Conservation (phyloP, 2,329 filamentous ascomycete species). For the Endocalyx cinctus region DNA sequence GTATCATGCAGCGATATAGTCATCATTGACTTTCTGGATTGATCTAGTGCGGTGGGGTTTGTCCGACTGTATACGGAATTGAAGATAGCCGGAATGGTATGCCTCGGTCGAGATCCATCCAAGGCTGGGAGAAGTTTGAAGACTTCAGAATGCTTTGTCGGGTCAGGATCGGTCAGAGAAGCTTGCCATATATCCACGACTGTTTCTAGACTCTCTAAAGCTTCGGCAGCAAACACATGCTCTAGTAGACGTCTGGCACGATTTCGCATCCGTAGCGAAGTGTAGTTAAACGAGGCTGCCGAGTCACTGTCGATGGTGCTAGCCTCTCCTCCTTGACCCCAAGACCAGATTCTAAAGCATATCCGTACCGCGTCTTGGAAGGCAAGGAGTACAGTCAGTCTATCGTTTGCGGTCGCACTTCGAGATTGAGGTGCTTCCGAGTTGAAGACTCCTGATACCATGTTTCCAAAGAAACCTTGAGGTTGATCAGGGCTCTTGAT, state of each 20-base stretch:
- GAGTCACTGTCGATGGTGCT: slow-evolving; percentile 60
- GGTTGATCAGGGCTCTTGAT: slow-evolving; percentile 77
- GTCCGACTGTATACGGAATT: slow-evolving; percentile 95
- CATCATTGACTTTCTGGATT: slow-evolving; percentile 77
- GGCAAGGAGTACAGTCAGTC: slow-evolving; percentile 88
- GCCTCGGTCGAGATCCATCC: slow-evolving; percentile 84
- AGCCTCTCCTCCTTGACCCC: slow-evolving; percentile 66
- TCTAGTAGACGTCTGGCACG: slow-evolving; percentile 82
- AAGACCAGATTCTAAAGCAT: slow-evolving; percentile 92
- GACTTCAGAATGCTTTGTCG: slow-evolving; percentile 57
- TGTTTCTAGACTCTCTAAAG: slow-evolving; percentile 89
- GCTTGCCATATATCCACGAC: slow-evolving; percentile 78
- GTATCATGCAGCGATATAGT: slow-evolving; percentile 79
- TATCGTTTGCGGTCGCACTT: slow-evolving; percentile 83
- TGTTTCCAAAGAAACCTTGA: slow-evolving; percentile 87
- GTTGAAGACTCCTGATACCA: slow-evolving; percentile 87
- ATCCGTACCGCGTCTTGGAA: slow-evolving; percentile 94
- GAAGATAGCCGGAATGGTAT: slow-evolving; percentile 89
- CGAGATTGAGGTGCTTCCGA: slow-evolving; percentile 72
- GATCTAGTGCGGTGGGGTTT: slow-evolving; percentile 75
- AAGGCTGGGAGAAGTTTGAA: slow-evolving; percentile 86
- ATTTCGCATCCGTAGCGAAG: slow-evolving; percentile 85
- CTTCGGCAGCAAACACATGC: slow-evolving; percentile 87
- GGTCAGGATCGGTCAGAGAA: slow-evolving; percentile 39
- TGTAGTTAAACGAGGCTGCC: slow-evolving; percentile 81